A percentile compares a stretch with the other conserved stretches of the same genome.
phyloP scores from a whole-genome alignment of 2,329 filamentous ascomycete genomes.

The Fonsecaea erecta region DNA sequence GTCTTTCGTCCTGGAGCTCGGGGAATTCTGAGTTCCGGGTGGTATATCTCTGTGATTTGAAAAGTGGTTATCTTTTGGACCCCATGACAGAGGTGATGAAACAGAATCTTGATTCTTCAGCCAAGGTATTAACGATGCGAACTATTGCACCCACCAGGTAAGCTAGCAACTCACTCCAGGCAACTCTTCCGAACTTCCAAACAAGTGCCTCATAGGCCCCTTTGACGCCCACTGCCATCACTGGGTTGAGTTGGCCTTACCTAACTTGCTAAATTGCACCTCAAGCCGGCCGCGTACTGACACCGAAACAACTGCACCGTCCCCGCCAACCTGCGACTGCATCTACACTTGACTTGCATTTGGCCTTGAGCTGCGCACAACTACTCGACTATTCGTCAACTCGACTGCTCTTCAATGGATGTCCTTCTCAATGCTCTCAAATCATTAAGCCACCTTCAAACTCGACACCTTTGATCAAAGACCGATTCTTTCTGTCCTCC shows the following conservation, averaged over 20 bases:
- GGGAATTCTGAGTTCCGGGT: neutral
- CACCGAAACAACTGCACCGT: conserved; percentile 4
- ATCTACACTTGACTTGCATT: conserved; percentile 6
- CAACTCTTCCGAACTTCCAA: conserved; percentile 3
- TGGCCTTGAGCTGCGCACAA: conserved; percentile 11
- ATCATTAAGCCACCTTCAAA: conserved; percentile 12
- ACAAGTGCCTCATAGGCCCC: neutral
- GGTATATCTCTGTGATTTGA: neutral
- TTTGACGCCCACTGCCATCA: neutral
- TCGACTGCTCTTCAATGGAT: conserved; percentile 23
- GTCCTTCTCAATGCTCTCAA: conserved; percentile 10
- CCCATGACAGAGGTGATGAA: neutral
- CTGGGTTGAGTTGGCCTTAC: neutral
- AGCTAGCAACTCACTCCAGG: neutral
- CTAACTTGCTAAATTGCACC: conserved; percentile 8
- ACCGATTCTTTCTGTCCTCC: neutral
- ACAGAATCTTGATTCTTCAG: neutral
- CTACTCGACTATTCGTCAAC: conserved; percentile 12
- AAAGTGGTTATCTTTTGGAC: neutral
- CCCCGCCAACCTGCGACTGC: conserved; percentile 9
- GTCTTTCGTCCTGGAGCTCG: neutral
- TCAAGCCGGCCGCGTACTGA: conserved; percentile 7
- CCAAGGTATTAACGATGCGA: neutral
- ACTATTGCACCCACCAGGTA: neutral
- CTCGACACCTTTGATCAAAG: neutral